phyloP scores from a whole-genome alignment of 345 rosid genomes.

The Microthlaspi erraticum region DNA sequence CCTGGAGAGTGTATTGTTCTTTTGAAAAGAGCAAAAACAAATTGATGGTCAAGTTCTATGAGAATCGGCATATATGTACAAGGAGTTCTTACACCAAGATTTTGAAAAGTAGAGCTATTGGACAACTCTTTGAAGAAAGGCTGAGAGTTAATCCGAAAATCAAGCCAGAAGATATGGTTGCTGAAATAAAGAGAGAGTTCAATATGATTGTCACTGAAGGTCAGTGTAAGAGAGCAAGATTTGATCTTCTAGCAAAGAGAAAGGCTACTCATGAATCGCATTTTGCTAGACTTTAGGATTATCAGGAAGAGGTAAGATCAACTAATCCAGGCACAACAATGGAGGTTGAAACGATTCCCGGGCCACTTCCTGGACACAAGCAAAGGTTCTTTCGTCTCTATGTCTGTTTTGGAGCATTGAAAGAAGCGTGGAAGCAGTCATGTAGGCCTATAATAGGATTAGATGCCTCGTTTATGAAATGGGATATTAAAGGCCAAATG shows the following conservation, averaged over 20 bases:
- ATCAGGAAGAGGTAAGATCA: background rate
- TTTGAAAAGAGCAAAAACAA: background rate
- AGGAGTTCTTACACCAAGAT: background rate
- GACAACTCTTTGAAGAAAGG: background rate
- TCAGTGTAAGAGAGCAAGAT: background rate
- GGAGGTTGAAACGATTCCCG: background rate
- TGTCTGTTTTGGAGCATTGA: background rate
- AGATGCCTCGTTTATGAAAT: background rate
- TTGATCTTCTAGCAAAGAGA: background rate
- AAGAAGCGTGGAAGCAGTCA: background rate
- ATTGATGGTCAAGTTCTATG: background rate
- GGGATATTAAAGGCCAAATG: slow-evolving; percentile 3
- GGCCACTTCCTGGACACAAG: background rate
- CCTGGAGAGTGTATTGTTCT: background rate
- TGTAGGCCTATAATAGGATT: background rate
- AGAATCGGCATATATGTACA: background rate
- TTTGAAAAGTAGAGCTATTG: background rate
- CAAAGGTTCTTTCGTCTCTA: background rate
- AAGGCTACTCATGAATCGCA: background rate
- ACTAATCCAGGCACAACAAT: background rate
- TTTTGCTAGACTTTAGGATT: slow-evolving; percentile 1
- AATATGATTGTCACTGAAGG: background rate
- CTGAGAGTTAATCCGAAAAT: background rate
- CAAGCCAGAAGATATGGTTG: background rate
- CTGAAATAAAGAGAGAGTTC: background rate